Evolutionary conservation across 108 stramenopile genomes (phyloP).

Genomic region (Cylindrotheca closterium): DNA sequence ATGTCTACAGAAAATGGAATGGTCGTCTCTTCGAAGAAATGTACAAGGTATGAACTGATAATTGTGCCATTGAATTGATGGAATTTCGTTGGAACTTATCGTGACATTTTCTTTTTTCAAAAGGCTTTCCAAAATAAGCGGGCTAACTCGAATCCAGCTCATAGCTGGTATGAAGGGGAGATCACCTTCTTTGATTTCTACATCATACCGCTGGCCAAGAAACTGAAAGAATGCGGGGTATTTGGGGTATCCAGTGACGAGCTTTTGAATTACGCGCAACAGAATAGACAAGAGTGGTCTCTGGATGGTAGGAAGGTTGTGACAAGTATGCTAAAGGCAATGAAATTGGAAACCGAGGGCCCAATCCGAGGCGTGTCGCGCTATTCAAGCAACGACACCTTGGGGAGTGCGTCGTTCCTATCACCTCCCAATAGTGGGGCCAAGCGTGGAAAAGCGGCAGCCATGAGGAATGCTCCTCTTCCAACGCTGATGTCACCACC

Average conservation of each 20-base stretch:
- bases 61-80: too few species aligned
- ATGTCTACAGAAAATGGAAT: slow-evolving; percentile 21
- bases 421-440: too few species aligned
- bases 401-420: too few species aligned
- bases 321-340: background rate
- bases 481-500: too few species aligned
- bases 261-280: slow-evolving; percentile 2
- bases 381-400: too few species aligned
- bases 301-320: background rate
- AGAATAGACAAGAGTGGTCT: background rate
- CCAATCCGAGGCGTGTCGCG: too few species aligned
- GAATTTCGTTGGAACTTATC: too few species aligned
- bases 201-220: slow-evolving; percentile 22
- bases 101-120: background rate
- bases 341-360: slow-evolving; percentile 3
- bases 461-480: too few species aligned
- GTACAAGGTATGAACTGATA: slow-evolving; percentile 1
- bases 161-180: slow-evolving; percentile 23
- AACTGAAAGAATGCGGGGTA: slow-evolving; percentile 21
- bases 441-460: too few species aligned
- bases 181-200: slow-evolving; percentile 21
- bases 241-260: slow-evolving; percentile 19
- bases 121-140: slow-evolving; percentile 9
- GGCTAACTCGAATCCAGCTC: slow-evolving; percentile 5
- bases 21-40: slow-evolving; percentile 19